Base-by-base conservation (phyloP, 1,139 yeast genomes). In the Yamadazyma sp. region DNA sequence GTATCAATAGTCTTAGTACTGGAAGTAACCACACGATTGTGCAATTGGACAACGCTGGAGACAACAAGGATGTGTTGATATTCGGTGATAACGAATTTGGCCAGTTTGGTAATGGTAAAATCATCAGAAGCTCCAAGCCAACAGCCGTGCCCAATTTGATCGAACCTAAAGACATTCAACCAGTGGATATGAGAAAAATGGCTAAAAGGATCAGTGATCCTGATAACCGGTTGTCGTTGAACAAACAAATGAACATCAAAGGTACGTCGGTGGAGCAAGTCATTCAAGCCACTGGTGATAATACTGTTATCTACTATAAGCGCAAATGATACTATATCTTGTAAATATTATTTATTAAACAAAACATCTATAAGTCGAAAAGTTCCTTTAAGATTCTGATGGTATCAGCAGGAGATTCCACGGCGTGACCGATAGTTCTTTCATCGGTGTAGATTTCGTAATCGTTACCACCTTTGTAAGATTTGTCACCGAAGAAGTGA, bases 401-500 rank as follows among this genome's bases (percentile, higher is more conserved):
- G 54, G 99, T 92, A 64, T 94, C 98, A 33, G 68, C 85, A 49
- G 99, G 99, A 53, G 77, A 71, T 56, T 77, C 74, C 52, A 92
- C 97, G 44, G 97, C 80, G 61, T 94, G 97, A 53, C 98, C 99
- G 52, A 86, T 82, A 52, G 96, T 89, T 79, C 98, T 86, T 41
- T 75, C 67, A 65, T 94, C 98, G 54, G 65, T 73, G 76, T 85
- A 94, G 64, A 92, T 92, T 76, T 94, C 98, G 69, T 83, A 92
- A 73, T 92, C 99, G 70, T 92, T 92, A 70, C 99, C 98, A 59
- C 99, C 99, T 72, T 87, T 72, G 75, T 85, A 86, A 51, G 96
- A 78, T 79, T 92, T 92, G 78, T 92, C 99, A 70, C 99, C 98
- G 61, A 92, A 92, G 81, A 94, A 94, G 76, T 92, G 97, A 57